A percentile compares a stretch with the other conserved stretches of the same genome.
phyloP scores from a whole-genome alignment of 805 yeast species.

The Zygotorulaspora chibaensis region DNA sequence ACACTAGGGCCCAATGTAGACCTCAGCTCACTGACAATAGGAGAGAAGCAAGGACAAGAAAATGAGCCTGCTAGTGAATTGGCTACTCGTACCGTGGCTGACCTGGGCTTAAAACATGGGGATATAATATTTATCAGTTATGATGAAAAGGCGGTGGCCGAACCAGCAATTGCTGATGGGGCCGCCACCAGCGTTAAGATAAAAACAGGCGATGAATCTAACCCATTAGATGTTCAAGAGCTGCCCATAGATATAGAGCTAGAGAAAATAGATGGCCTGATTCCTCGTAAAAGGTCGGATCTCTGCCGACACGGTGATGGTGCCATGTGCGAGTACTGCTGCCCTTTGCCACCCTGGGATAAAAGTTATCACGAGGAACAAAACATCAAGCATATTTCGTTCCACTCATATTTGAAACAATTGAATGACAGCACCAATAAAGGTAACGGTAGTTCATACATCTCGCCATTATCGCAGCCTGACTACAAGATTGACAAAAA shows the following conservation, averaged over 20 bases:
- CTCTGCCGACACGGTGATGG: slow-evolving; percentile 84
- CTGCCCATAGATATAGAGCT: slow-evolving; percentile 61
- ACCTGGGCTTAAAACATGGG: slow-evolving; percentile 56
- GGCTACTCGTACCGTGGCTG: slow-evolving; percentile 32
- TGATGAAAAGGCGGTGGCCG: slow-evolving; percentile 12
- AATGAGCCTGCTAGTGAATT: slow-evolving; percentile 27
- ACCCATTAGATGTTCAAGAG: slow-evolving; percentile 42
- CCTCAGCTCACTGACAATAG: slow-evolving; percentile 25
- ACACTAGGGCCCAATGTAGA: slow-evolving; percentile 26
- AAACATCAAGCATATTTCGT: slow-evolving; percentile 82
- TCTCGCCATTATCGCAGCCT: slow-evolving; percentile 74
- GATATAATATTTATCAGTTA: slow-evolving; percentile 50
- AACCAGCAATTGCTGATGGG: not conserved
- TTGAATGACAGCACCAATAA: slow-evolving; percentile 61
- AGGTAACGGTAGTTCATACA: slow-evolving; percentile 58
- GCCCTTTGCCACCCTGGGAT: slow-evolving; percentile 96
- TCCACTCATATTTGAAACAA: slow-evolving; percentile 75
- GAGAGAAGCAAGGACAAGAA: slow-evolving; percentile 27
- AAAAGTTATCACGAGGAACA: slow-evolving; percentile 65
- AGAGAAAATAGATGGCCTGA: slow-evolving; percentile 67
- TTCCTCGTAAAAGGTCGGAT: slow-evolving; percentile 53
- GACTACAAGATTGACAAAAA: slow-evolving; percentile 54
- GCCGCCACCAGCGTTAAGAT: slow-evolving; percentile 10
- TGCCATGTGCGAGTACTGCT: slow-evolving; percentile 98
- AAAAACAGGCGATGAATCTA: not conserved